These are phyloP conservation scores for Penicillium robsamsonii DNA, from an alignment of 495 filamentous ascomycete genomes.

Conservation along the genomic window DNA sequence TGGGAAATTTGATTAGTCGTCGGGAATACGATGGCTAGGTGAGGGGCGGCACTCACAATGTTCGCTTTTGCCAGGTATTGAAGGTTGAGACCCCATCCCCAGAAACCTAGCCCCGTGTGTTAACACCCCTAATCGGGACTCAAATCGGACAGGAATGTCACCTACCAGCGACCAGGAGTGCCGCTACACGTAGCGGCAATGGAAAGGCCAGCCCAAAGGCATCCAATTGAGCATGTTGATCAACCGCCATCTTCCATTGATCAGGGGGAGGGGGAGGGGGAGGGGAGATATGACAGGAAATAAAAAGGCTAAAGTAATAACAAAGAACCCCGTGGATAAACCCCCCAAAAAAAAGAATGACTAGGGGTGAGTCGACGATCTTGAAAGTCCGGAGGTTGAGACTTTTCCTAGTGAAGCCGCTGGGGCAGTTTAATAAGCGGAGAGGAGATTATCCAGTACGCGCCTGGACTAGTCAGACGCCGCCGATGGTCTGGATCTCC, in stretches of 20 bases:
- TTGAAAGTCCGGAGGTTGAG: slow-evolving; percentile 9
- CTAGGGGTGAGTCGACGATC: slow-evolving; percentile 36
- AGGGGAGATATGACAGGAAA: slow-evolving; percentile 2
- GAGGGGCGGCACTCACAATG: slow-evolving; percentile 55
- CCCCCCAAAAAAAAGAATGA: slow-evolving; percentile 39
- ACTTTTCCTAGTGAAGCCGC: slow-evolving; percentile 24
- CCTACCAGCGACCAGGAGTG: slow-evolving; percentile 75
- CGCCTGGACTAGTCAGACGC: slow-evolving; percentile 10
- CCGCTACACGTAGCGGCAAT: slow-evolving; percentile 78
- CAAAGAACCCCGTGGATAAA: slow-evolving; percentile 15
- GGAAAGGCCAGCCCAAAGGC: slow-evolving; percentile 79
- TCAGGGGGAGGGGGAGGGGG: slow-evolving; percentile 14
- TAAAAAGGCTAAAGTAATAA: slow-evolving; percentile 11
- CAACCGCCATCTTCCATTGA: slow-evolving; percentile 69
- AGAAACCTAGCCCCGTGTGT: slow-evolving; percentile 59
- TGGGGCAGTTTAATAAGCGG: slow-evolving; percentile 25
- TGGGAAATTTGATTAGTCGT: slow-evolving; percentile 3
- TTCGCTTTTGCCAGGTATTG: slow-evolving; percentile 71
- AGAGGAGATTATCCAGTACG: slow-evolving; percentile 6
- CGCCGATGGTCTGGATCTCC: slow-evolving; percentile 16
- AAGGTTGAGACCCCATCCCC: slow-evolving; percentile 87
- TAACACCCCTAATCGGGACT: not conserved
- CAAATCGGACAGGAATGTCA: slow-evolving; percentile 1
- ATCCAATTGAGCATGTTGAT: slow-evolving; percentile 78
- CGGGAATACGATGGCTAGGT: not conserved